Percentiles rank a stretch among this genome's conserved stretches.
Evolutionary conservation across 2,329 filamentous ascomycete genomes (phyloP).

Genomic region (Drechslera avenae): DNA sequence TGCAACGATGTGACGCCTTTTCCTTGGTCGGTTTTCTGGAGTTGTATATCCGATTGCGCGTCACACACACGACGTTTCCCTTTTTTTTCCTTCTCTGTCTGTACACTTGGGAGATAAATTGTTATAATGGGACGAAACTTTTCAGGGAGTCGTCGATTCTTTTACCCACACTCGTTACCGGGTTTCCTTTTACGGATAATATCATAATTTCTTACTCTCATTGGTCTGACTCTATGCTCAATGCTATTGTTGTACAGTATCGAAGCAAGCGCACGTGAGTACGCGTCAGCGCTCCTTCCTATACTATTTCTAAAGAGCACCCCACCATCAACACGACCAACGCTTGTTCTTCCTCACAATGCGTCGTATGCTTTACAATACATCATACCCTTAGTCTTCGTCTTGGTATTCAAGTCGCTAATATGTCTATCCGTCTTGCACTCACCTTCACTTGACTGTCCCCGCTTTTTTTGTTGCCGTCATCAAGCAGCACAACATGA

Average conservation of each 20-base stretch:
- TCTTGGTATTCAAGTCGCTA: too few species aligned
- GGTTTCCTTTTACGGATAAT: neutral
- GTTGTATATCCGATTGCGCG: conserved; percentile 5
- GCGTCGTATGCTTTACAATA: too few species aligned
- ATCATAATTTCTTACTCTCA: too few species aligned
- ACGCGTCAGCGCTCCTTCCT: neutral
- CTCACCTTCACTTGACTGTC: conserved; percentile 6
- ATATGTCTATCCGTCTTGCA: too few species aligned
- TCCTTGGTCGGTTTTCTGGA: neutral
- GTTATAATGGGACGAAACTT: neutral
- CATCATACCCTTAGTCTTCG: too few species aligned
- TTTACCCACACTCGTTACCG: neutral
- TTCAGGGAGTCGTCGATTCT: neutral
- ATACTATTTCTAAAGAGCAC: neutral
- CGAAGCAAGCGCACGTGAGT: neutral
- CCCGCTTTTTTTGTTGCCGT: conserved; percentile 1
- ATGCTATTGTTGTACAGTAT: neutral
- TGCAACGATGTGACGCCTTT: conserved; percentile 9
- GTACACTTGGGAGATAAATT: neutral
- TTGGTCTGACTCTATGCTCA: neutral
- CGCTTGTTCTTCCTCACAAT: too few species aligned
- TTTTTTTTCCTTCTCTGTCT: too few species aligned
- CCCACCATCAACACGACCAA: neutral
- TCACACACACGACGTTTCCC: neutral
- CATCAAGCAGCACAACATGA: neutral